These are phyloP conservation scores for Vanderwaltozyma tropicalis DNA, from an alignment of 805 yeast genomes.

Conservation along the genomic window DNA sequence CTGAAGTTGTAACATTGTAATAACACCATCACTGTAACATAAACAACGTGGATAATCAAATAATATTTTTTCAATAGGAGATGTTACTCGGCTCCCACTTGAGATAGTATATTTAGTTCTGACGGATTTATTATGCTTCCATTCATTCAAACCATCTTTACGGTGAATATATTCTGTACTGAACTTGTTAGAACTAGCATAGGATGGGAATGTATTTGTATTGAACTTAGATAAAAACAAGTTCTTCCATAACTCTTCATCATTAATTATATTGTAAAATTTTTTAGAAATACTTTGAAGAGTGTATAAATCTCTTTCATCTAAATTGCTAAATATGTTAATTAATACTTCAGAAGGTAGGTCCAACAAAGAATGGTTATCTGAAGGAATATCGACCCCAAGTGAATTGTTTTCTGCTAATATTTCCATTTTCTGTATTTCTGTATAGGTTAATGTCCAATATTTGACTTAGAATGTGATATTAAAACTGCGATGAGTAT, in stretches of 20 bases:
- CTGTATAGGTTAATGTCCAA: no score
- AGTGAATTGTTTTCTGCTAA: no score
- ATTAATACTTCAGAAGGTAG: conserved; percentile 32
- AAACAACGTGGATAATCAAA: conserved; percentile 29
- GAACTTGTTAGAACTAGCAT: conserved; percentile 27
- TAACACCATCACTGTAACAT: conserved; percentile 28
- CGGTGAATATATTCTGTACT: conserved; percentile 29
- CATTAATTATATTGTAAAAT: conserved; percentile 26
- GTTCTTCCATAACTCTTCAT: conserved; percentile 36
- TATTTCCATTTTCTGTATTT: no score
- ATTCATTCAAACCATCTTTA: conserved; percentile 19
- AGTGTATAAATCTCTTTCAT: conserved; percentile 27
- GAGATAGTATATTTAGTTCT: conserved; percentile 25
- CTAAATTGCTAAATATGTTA: conserved; percentile 29
- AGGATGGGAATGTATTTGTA: conserved; percentile 29
- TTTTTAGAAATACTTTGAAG: conserved; percentile 25
- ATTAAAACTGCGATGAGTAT: no score
- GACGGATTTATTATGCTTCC: conserved; percentile 29
- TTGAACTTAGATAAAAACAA: conserved; percentile 25
- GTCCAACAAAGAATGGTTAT: not conserved
- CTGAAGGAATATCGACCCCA: not conserved
- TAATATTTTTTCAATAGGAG: conserved; percentile 21
- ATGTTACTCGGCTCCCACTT: conserved; percentile 1
- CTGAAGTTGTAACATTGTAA: conserved; percentile 25
- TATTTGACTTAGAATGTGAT: no score